Evolutionary conservation across 768 basidiomycete genomes (phyloP).

Genomic region (Coprinellus micaceus): DNA sequence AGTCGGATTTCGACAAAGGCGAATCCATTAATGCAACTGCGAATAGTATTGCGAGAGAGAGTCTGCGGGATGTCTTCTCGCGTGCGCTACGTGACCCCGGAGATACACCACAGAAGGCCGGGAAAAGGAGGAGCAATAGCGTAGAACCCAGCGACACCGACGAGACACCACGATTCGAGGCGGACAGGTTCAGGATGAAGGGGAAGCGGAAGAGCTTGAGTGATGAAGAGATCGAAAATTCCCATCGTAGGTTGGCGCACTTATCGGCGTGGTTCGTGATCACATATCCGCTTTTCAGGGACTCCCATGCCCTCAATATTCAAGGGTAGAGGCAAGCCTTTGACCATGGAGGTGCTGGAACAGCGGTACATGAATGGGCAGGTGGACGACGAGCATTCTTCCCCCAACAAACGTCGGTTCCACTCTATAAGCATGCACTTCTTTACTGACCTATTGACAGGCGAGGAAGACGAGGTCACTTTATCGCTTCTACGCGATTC

Average conservation of each 20-base stretch:
- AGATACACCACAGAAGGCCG: conserved; percentile 61
- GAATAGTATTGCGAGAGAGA: conserved; percentile 52
- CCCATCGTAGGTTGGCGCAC: conserved; percentile 40
- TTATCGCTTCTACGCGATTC: conserved; percentile 36
- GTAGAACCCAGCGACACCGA: conserved; percentile 60
- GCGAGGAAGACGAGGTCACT: conserved; percentile 36
- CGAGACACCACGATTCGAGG: conserved; percentile 42
- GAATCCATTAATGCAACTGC: conserved; percentile 27
- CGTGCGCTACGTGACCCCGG: conserved; percentile 61
- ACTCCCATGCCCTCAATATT: conserved; percentile 25
- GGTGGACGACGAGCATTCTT: not conserved
- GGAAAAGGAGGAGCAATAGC: conserved; percentile 42
- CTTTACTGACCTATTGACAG: conserved; percentile 9
- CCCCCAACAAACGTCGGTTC: not conserved
- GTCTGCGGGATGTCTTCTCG: conserved; percentile 64
- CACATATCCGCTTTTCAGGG: conserved; percentile 18
- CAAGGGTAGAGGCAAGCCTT: conserved; percentile 38
- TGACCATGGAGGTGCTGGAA: conserved; percentile 34
- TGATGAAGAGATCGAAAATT: conserved; percentile 62
- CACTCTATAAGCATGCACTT: not conserved
- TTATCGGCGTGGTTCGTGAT: too few species aligned
- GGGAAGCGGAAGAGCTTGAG: conserved; percentile 58
- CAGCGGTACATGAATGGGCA: conserved; percentile 34
- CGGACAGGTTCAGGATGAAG: conserved; percentile 40
- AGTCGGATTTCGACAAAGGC: conserved; percentile 57